These are phyloP conservation scores for Hemileccinum hortonii DNA, from an alignment of 1,284 basidiomycete species.

Conservation along the genomic window DNA sequence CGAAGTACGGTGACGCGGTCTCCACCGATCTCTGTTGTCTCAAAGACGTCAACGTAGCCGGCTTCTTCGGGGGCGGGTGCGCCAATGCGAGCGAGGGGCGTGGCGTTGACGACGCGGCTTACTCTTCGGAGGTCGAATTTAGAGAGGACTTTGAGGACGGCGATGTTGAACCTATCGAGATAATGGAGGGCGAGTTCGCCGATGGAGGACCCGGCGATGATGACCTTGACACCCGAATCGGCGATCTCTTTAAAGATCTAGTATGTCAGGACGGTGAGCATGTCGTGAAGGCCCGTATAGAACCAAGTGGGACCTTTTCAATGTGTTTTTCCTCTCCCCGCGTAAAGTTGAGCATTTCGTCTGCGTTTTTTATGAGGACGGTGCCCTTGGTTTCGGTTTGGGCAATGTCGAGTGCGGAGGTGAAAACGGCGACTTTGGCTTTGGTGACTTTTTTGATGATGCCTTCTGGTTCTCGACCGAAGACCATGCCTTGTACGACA, in stretches of 20 bases:
- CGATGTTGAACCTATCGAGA: slow-evolving; percentile 90
- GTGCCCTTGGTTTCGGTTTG: slow-evolving; percentile 99
- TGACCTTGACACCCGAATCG: slow-evolving; percentile 90
- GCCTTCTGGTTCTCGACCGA: slow-evolving; percentile 93
- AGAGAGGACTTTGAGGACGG: slow-evolving; percentile 95
- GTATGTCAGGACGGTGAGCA: not conserved
- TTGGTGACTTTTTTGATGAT: slow-evolving; percentile 78
- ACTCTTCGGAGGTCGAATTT: slow-evolving; percentile 97
- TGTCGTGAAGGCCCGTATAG: too few relatives aligned
- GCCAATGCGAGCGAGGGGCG: slow-evolving; percentile 92
- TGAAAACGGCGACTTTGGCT: slow-evolving; percentile 93
- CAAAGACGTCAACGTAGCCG: slow-evolving; percentile 90
- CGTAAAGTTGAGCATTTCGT: slow-evolving; percentile 97
- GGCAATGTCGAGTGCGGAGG: slow-evolving; percentile 86
- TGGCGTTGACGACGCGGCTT: slow-evolving; percentile 94
- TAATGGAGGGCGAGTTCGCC: slow-evolving; percentile 98
- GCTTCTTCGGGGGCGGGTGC: slow-evolving; percentile 97
- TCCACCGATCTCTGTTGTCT: slow-evolving; percentile 95
- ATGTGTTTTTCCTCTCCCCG: slow-evolving; percentile 94
- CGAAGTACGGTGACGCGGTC: slow-evolving; percentile 97
- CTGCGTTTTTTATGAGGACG: slow-evolving; percentile 92
- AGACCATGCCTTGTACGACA: slow-evolving; percentile 98
- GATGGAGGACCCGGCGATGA: slow-evolving; percentile 90
- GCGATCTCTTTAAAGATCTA: slow-evolving; percentile 98
- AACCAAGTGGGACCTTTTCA: slow-evolving; percentile 65